Base-by-base conservation (phyloP, 2,329 filamentous ascomycete species). In the Penicillium psychrosexuale region DNA sequence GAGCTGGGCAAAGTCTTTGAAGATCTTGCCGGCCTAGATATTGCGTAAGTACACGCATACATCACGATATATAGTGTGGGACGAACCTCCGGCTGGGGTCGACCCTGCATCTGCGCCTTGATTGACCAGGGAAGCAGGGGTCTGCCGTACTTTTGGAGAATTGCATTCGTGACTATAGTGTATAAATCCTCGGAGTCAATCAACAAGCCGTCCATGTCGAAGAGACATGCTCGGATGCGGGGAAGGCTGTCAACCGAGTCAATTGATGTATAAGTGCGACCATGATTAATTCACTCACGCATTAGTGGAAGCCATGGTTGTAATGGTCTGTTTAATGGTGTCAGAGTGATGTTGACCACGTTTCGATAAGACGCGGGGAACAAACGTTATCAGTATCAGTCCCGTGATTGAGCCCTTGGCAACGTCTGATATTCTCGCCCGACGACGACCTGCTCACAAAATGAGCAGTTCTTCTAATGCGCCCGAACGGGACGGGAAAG, bases 191-290 rank as follows among this genome's bases (percentile, higher is more conserved):
- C 94, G 33, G 90, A 91, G 75, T 97, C 87, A 70, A 99, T 89
- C 19, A 99, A 84, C 34, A 99, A 87, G 57, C 94, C 94, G 75
- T 99, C 94, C 92, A 97, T 97, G 79, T 99, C 94, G 73, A 99
- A 97, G 61, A 99, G 86, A 75, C 92, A 97, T 64, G 93, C 94
- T 64, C 91, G 84, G 56, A 97, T 82, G 44, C 88, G 85, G 19
- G 90, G 88, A 73, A 91, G 86, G 70, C 88, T 90, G 67, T 28
- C 3, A 36, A 34, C 2, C 1, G 3, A 15, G 50, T 61, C 51
- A 63, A 53, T 52, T 36, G n/a, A 8, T 19, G 11, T 15, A 8
- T 5, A 36, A 8, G 11, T n/a, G 7, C 6, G 15, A 27, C 12
- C 19, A 30, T 2, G 1, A 36, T 22, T 0, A 11, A 33, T 12